These are phyloP conservation scores for Garcia nutans DNA, from an alignment of 345 rosid genomes.

Conservation along the genomic window DNA sequence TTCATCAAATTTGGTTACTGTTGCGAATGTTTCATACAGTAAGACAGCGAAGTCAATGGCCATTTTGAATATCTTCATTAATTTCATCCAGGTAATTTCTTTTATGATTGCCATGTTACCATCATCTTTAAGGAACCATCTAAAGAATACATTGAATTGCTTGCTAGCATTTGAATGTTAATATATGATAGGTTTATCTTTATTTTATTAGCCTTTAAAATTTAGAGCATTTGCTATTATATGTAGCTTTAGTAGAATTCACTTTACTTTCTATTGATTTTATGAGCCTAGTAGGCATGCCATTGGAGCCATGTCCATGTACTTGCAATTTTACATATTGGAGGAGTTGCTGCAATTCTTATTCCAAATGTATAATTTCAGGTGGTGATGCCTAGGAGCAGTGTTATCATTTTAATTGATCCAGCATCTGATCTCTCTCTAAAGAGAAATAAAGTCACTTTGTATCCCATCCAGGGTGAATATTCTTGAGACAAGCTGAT, in stretches of 20 bases:
- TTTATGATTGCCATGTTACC: not conserved
- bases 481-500: constrained; percentile 84
- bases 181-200: not conserved
- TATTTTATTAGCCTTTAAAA: not conserved
- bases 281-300: not conserved
- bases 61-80: constrained; percentile 58
- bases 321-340: not conserved
- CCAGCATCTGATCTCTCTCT: constrained; percentile 71
- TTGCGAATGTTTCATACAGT: constrained; percentile 68
- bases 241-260: not conserved
- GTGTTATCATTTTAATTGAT: constrained; percentile 74
- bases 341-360: not conserved
- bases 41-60: constrained; percentile 74
- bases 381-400: constrained; percentile 79
- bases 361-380: constrained; percentile 26
- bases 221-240: not conserved
- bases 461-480: constrained; percentile 74
- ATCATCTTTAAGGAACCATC: not conserved
- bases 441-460: constrained; percentile 45
- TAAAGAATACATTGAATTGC: not conserved
- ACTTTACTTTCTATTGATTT: not conserved
- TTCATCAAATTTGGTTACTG: constrained; percentile 50
- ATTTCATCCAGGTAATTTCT: constrained; percentile 64
- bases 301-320: not conserved
- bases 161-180: not conserved